Evolutionary conservation across 1,284 basidiomycete species (phyloP), one percentile per base, ranked within the genome.

Genomic region (Microbotryomycetes sp.): DNA sequence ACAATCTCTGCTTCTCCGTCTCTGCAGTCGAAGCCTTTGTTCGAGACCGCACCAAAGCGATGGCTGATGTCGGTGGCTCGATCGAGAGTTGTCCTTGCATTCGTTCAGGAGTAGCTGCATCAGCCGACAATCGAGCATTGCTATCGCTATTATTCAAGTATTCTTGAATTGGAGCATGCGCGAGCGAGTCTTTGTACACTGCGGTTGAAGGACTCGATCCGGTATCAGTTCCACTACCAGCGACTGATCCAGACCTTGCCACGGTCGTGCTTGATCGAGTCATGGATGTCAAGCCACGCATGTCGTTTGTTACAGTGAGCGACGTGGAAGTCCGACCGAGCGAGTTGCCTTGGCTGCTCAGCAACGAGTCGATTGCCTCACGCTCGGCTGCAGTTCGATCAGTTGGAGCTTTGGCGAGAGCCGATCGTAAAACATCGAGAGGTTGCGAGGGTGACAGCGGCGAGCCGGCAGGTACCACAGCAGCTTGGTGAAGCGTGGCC

Each of bases 1-100:
- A 67, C 7, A 67, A 49, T 26, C 62, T 59, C 12, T 57, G 57
- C 54, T 66, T 63, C 56, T 62, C 60, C 1, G 46, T 23, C n/a
- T 65, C 64, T 15, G 64, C 64, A 2, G 54, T 49, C 3, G 64
- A 62, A 9, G 36, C 36, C 19, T 42, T 42, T 19, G 36, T 42
- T 42, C 19, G 9, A 12, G 36, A 42, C 19, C 36, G 9, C 12
- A 42, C 36, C 36, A 42, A 42, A 42, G 9, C 36, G 36, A 42
- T 9, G 12, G 36, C 36, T 42, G 36, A 12, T n/a, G n/a, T n/a
- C n/a, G n/a, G n/a, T n/a, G n/a, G n/a, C n/a, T n/a, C n/a, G n/a
- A n/a, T n/a, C n/a, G n/a, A n/a, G n/a, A n/a, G n/a, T n/a, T n/a
- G n/a, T n/a, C n/a, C n/a, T n/a, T n/a, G n/a, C n/a, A n/a, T n/a